Evolutionary conservation across 768 basidiomycete species (phyloP).

Genomic region (Cyclocybe aegerita): DNA sequence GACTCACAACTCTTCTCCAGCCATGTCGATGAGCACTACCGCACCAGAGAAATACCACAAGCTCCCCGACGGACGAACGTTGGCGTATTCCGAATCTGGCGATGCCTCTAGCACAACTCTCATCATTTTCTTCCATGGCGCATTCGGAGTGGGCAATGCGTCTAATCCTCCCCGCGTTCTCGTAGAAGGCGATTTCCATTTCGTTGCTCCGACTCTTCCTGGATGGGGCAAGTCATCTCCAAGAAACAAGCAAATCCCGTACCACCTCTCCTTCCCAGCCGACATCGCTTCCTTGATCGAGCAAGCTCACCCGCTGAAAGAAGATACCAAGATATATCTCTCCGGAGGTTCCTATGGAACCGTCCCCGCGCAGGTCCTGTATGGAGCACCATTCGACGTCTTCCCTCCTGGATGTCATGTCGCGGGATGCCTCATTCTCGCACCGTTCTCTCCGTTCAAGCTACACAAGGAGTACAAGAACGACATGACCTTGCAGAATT

Average conservation of each 20-base stretch:
- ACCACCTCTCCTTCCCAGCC: constrained; percentile 37
- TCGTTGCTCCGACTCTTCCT: constrained; percentile 52
- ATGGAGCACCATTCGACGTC: constrained; percentile 45
- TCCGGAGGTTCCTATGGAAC: constrained; percentile 56
- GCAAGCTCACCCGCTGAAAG: constrained; percentile 46
- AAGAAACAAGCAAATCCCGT: constrained; percentile 29
- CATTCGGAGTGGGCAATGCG: constrained; percentile 49
- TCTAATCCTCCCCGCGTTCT: constrained; percentile 31
- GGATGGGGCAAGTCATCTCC: constrained; percentile 60
- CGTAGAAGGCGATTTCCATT: constrained; percentile 40
- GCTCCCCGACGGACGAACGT: constrained; percentile 42
- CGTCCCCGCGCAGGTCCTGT: constrained; percentile 54
- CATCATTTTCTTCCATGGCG: constrained; percentile 57
- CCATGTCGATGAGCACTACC: background rate
- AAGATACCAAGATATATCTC: constrained; percentile 46
- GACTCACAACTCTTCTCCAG: background rate
- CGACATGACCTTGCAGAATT: constrained; percentile 45
- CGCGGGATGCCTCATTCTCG: constrained; percentile 46
- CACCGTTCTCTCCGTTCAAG: constrained; percentile 45
- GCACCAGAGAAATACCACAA: constrained; percentile 34
- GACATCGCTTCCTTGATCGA: constrained; percentile 48
- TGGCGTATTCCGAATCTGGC: constrained; percentile 56
- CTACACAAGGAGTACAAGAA: constrained; percentile 45
- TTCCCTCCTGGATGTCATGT: constrained; percentile 52
- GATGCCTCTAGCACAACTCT: constrained; percentile 47